phyloP scores from a whole-genome alignment of 2,329 filamentous ascomycete species.

The Ceratocystis harringtonii region DNA sequence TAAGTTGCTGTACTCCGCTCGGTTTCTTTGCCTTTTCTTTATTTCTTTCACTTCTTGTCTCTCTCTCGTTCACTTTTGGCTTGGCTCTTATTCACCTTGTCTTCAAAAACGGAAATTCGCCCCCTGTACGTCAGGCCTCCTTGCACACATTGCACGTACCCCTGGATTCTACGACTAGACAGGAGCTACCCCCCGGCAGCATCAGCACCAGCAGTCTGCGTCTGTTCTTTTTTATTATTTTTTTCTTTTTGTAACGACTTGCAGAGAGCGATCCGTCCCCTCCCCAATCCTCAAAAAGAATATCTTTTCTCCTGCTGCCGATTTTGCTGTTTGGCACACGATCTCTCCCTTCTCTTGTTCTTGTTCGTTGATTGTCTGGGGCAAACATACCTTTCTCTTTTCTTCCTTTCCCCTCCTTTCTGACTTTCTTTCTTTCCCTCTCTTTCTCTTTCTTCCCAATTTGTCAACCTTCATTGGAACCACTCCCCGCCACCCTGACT shows the following conservation, averaged over 20 bases:
- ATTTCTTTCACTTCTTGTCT: background rate
- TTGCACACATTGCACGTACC: background rate
- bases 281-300: conserved; percentile 2
- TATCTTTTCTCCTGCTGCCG: conserved; percentile 2
- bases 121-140: conserved; percentile 7
- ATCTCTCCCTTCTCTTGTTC: background rate
- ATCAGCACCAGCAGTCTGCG: background rate
- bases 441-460: background rate
- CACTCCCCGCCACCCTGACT: background rate
- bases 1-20: background rate
- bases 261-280: background rate
- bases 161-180: background rate
- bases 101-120: conserved; percentile 1
- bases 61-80: background rate
- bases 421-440: background rate
- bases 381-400: background rate
- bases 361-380: background rate
- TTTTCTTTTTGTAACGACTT: conserved; percentile 1
- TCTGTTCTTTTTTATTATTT: background rate
- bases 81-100: background rate
- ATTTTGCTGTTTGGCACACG: background rate
- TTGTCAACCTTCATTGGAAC: background rate
- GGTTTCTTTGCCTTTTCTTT: background rate
- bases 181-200: conserved; percentile 4
- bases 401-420: background rate